Percentiles rank a stretch among this genome's conserved stretches.
These are phyloP conservation scores for Solanum habrochaites DNA, from an alignment of 257 asterid species.

Conservation along the genomic window DNA sequence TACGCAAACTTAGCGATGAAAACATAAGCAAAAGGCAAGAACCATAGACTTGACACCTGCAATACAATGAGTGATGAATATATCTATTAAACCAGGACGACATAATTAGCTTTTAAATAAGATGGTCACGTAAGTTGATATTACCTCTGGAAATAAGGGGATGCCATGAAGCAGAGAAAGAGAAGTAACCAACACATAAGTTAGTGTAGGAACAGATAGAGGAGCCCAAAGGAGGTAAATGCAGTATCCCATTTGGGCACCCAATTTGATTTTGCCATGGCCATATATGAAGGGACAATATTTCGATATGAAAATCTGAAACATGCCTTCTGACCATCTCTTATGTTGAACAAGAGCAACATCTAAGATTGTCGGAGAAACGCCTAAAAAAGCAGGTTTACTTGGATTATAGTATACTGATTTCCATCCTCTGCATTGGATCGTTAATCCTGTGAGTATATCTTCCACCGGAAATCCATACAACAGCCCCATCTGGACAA, in stretches of 20 bases:
- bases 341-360: constrained; percentile 53
- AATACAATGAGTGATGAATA: not conserved
- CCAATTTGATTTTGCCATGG: constrained; percentile 33
- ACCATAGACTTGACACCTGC: constrained; percentile 50
- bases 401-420: constrained; percentile 52
- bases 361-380: constrained; percentile 50
- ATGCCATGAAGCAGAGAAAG: constrained; percentile 34
- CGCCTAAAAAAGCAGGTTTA: constrained; percentile 53
- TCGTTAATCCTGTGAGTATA: constrained; percentile 64
- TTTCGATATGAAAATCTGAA: constrained; percentile 65
- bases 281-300: constrained; percentile 60
- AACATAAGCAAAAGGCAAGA: constrained; percentile 38
- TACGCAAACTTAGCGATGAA: constrained; percentile 12
- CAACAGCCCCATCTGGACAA: constrained; percentile 59
- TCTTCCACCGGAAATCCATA: constrained; percentile 83
- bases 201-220: constrained; percentile 37
- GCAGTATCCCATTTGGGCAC: constrained; percentile 66
- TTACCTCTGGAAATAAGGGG: constrained; percentile 52
- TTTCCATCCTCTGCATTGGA: constrained; percentile 87
- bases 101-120: too few species aligned
- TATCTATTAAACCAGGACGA: too few species aligned
- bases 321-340: constrained; percentile 79
- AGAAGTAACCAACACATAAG: constrained; percentile 28
- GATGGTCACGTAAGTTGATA: not conserved
- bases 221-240: constrained; percentile 56